A percentile compares a stretch with the other conserved stretches of the same genome.
phyloP scores from a whole-genome alignment of 225 moss, liverwort and hornwort genomes.

The Pseudoscleropodium purum region DNA sequence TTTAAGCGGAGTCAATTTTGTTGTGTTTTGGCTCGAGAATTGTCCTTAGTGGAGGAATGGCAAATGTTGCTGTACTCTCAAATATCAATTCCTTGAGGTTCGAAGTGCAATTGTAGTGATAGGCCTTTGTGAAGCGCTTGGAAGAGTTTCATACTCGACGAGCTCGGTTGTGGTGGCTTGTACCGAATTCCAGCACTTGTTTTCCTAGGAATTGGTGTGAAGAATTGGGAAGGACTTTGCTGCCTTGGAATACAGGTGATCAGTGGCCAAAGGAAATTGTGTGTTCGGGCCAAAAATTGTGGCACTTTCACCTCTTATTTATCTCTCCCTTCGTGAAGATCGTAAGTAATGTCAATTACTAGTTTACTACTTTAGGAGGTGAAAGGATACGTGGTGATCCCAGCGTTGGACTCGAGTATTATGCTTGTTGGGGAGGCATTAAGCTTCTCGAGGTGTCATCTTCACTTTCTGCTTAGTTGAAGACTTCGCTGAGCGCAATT shows the following conservation, averaged over 20 bases:
- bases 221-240: neutral
- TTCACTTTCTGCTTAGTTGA: neutral
- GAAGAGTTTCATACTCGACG: neutral
- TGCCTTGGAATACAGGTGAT: neutral
- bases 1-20: neutral
- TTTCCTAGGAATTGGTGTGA: neutral
- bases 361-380: neutral
- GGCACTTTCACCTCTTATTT: neutral
- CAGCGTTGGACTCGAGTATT: neutral
- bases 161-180: neutral
- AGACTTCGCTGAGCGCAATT: neutral
- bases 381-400: neutral
- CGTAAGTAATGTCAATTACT: neutral
- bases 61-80: neutral
- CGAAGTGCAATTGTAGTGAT: neutral
- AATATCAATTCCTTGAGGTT: neutral
- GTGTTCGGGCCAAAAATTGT: neutral
- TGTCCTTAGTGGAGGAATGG: neutral
- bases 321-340: neutral
- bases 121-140: neutral
- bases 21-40: neutral
- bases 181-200: neutral
- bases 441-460: neutral
- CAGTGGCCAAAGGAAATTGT: neutral
- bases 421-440: neutral